Conservation (phyloP, 139 green algal species). For the Haematococcus sp. region DNA sequence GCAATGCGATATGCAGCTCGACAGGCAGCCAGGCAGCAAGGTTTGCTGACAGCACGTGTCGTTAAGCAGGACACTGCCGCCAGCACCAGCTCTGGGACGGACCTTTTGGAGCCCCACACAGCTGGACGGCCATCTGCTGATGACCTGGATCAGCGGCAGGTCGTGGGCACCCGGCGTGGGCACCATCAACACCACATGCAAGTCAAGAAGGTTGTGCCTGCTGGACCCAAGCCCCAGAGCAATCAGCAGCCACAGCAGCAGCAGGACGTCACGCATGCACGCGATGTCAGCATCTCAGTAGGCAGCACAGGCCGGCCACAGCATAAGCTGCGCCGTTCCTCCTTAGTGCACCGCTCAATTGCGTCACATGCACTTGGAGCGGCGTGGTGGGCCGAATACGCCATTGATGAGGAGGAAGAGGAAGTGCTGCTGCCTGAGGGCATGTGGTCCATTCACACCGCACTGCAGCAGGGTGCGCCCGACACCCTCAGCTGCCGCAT, state of each 20-base stretch:
- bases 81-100: neutral
- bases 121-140: neutral
- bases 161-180: conserved; percentile 4
- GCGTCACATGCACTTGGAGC: neutral
- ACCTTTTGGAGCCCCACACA: neutral
- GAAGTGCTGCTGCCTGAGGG: conserved; percentile 5
- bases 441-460: conserved; percentile 10
- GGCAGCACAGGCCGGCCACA: neutral
- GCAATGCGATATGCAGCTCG: neutral
- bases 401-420: conserved; percentile 2
- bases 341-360: neutral
- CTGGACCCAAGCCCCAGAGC: neutral
- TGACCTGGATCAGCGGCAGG: conserved; percentile 12
- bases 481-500: neutral
- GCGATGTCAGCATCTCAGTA: neutral
- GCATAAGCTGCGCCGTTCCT: neutral
- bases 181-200: neutral
- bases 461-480: neutral
- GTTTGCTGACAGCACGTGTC: neutral
- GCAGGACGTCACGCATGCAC: neutral
- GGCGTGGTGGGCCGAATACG: conserved; percentile 2
- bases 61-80: neutral
- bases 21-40: neutral
- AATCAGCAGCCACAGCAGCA: neutral
- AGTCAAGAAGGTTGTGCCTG: neutral